Evolutionary conservation across 148 eudicot species (phyloP).

Genomic region (Silene latifolia): DNA sequence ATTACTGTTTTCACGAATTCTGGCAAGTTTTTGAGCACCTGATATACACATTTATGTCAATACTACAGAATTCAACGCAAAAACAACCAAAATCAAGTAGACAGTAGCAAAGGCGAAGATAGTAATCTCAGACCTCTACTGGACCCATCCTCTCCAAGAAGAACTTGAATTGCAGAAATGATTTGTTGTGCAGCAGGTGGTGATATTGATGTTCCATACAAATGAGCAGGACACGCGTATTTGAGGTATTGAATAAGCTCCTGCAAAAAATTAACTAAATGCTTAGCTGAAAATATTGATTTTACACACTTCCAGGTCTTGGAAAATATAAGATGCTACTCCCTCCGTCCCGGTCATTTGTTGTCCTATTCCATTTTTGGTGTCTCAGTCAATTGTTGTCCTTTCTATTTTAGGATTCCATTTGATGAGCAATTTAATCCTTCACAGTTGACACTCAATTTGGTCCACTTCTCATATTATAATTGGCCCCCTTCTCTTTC

Average conservation of each 20-base stretch:
- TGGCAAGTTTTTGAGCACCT: conserved; percentile 91
- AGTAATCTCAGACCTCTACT: conserved; percentile 57
- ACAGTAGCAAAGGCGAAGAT: background rate
- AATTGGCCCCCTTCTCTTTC: too few species aligned
- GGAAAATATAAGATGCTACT: background rate
- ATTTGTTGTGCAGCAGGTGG: conserved; percentile 96
- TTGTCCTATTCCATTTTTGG: too few species aligned
- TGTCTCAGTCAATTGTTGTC: too few species aligned
- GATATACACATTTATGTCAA: conserved; percentile 3
- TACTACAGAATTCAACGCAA: background rate
- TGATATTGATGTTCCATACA: conserved; percentile 88
- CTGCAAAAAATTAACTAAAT: conserved; percentile 27
- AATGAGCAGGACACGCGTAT: conserved; percentile 78
- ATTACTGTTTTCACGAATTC: conserved; percentile 72
- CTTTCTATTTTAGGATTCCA: too few species aligned
- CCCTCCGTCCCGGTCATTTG: too few species aligned
- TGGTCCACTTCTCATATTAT: too few species aligned
- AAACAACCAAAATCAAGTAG: background rate
- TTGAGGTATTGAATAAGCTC: conserved; percentile 77
- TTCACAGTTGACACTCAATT: too few species aligned
- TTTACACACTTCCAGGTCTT: background rate
- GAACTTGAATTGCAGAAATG: conserved; percentile 67
- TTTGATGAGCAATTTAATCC: too few species aligned
- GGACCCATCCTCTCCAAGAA: conserved; percentile 95
- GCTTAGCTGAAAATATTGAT: background rate